Evolutionary conservation across 176 grass and related monocot species (phyloP).

Genomic region (Rhipidocladum racemiflorum): DNA sequence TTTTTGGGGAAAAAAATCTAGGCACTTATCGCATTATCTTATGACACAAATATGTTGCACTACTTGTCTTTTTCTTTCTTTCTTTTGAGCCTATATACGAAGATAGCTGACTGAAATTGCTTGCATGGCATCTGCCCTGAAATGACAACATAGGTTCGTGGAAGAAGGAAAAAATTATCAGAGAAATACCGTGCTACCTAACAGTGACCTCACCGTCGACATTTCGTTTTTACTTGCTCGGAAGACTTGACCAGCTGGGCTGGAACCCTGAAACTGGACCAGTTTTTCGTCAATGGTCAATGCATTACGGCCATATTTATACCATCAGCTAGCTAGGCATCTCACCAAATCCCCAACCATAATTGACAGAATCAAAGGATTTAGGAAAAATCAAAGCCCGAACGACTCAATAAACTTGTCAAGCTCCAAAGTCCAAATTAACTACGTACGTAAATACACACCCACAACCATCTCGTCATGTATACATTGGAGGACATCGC

Average conservation of each 20-base stretch:
- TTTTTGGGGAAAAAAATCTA: neutral
- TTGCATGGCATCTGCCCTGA: neutral
- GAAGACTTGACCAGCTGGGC: constrained; percentile 16
- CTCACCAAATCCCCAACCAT: neutral
- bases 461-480: neutral
- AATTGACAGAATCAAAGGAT: neutral
- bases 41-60: neutral
- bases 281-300: neutral
- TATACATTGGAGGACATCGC: neutral
- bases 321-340: neutral
- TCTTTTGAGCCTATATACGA: neutral
- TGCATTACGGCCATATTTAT: neutral
- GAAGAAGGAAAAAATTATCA: neutral
- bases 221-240: neutral
- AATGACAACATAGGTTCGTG: neutral
- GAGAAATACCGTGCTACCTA: neutral
- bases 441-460: neutral
- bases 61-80: neutral
- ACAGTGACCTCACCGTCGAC: neutral
- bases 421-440: neutral
- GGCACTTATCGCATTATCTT: neutral
- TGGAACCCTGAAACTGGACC: neutral
- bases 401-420: neutral
- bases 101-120: neutral
- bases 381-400: neutral